phyloP scores from a whole-genome alignment of 495 filamentous ascomycete genomes.

The Neurospora tetraspora region DNA sequence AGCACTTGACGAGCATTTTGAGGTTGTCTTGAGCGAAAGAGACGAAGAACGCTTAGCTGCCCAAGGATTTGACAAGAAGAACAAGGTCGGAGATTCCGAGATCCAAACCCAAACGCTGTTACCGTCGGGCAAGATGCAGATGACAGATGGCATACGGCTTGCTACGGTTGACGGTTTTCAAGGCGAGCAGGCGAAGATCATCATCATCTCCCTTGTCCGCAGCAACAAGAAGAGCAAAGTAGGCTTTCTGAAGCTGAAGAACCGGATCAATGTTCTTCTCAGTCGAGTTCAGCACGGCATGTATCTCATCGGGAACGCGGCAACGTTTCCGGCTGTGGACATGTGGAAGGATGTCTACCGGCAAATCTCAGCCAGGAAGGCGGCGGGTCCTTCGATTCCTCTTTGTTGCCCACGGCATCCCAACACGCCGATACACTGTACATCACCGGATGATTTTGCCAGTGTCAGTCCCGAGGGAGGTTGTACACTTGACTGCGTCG shows the following conservation, averaged over 20 bases:
- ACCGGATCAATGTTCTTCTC: constrained; percentile 74
- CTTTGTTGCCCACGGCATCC: constrained; percentile 62
- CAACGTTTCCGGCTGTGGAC: constrained; percentile 41
- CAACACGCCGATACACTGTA: constrained; percentile 44
- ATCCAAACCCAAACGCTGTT: too few relatives aligned
- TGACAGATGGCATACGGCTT: constrained; percentile 52
- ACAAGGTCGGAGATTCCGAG: too few relatives aligned
- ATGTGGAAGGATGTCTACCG: constrained; percentile 65
- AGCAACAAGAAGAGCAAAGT: constrained; percentile 54
- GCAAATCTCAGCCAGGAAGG: constrained; percentile 39
- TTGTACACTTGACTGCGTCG: constrained; percentile 49
- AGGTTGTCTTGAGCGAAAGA: constrained; percentile 56
- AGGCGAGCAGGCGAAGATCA: constrained; percentile 70
- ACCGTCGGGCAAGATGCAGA: constrained; percentile 32
- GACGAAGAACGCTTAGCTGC: constrained; percentile 53
- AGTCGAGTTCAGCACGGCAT: constrained; percentile 69
- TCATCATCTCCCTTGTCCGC: constrained; percentile 74
- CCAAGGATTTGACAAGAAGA: constrained; percentile 28
- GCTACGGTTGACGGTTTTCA: constrained; percentile 89
- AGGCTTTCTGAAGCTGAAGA: constrained; percentile 65
- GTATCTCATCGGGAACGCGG: constrained; percentile 71
- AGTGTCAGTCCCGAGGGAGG: constrained; percentile 60
- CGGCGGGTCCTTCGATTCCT: constrained; percentile 44
- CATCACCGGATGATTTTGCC: constrained; percentile 52
- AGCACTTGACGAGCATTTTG: constrained; percentile 40